A percentile compares a stretch with the other conserved stretches of the same genome.
Evolutionary conservation across 768 basidiomycete species (phyloP).

Genomic region (Lactarius trivialis): DNA sequence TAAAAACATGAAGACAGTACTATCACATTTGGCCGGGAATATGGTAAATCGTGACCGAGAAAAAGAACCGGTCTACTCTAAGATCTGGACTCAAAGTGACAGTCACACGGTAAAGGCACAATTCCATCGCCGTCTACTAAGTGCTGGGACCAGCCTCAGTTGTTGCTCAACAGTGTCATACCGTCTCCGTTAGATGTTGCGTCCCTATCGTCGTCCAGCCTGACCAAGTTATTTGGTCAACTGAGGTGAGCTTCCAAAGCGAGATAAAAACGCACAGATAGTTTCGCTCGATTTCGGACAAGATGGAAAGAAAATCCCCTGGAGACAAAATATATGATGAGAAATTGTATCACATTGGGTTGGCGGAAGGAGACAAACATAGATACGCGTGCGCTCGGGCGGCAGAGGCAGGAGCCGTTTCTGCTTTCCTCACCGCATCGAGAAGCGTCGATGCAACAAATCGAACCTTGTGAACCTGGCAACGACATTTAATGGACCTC

Average conservation of each 20-base stretch:
- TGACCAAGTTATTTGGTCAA: constrained; percentile 24
- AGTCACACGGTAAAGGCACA: not conserved
- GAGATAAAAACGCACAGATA: constrained; percentile 53
- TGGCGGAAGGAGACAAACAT: constrained; percentile 43
- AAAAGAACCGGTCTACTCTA: constrained; percentile 3
- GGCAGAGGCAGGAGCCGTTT: constrained; percentile 71
- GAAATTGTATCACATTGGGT: not conserved
- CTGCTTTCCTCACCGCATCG: constrained; percentile 76
- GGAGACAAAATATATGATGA: constrained; percentile 4
- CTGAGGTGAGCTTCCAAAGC: not conserved
- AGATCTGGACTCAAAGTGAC: not conserved
- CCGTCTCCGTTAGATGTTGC: constrained; percentile 53
- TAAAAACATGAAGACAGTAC: constrained; percentile 4
- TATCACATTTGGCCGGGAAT: not conserved
- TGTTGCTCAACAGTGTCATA: constrained; percentile 32
- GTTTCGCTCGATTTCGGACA: constrained; percentile 88
- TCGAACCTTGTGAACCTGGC: constrained; percentile 83
- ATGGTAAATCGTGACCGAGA: constrained; percentile 13
- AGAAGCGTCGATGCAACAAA: constrained; percentile 88
- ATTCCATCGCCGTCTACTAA: constrained; percentile 1
- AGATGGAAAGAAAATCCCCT: constrained; percentile 91
- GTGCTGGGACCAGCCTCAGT: constrained; percentile 1
- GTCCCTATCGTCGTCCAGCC: constrained; percentile 67
- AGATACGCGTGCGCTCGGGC: constrained; percentile 83
- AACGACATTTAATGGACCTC: not conserved